Evolutionary conservation across 371 early-diverging fungal species (phyloP).

Genomic region (Mucor sp.): DNA sequence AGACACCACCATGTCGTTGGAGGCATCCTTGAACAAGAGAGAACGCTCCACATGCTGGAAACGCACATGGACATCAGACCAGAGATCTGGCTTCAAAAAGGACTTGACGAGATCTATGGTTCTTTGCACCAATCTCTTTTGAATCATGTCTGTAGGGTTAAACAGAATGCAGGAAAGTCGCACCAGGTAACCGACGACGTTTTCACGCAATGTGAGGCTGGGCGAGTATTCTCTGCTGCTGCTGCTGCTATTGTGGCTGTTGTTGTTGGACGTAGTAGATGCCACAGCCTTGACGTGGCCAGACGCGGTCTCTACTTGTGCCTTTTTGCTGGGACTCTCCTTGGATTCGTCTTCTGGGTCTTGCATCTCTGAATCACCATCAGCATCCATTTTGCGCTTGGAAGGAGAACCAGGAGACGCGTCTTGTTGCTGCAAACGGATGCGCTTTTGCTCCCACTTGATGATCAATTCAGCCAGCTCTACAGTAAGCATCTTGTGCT

Average conservation of each 20-base stretch:
- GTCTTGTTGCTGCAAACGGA: constrained; percentile 10
- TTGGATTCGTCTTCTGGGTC: background rate
- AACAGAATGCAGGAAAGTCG: constrained; percentile 70
- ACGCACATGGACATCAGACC: constrained; percentile 64
- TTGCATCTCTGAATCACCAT: background rate
- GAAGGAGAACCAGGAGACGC: constrained; percentile 17
- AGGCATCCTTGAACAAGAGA: constrained; percentile 41
- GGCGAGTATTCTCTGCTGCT: constrained; percentile 49
- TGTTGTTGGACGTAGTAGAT: no score
- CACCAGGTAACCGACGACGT: constrained; percentile 68
- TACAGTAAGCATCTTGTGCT: constrained; percentile 84
- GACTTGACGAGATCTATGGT: constrained; percentile 65
- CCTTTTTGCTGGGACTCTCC: constrained; percentile 31
- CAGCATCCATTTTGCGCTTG: constrained; percentile 29
- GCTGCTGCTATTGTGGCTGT: background rate
- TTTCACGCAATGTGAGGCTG: constrained; percentile 64
- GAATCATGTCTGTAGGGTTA: constrained; percentile 54
- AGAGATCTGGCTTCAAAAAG: constrained; percentile 58
- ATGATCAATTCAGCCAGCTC: constrained; percentile 90
- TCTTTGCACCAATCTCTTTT: constrained; percentile 60
- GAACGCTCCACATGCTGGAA: constrained; percentile 54
- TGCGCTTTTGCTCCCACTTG: constrained; percentile 81
- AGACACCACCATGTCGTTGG: constrained; percentile 38
- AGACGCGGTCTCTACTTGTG: constrained; percentile 26
- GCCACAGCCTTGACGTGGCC: constrained; percentile 31